Evolutionary conservation across 2,329 filamentous ascomycete species (phyloP).

Genomic region (Sporothrix schenckii): DNA sequence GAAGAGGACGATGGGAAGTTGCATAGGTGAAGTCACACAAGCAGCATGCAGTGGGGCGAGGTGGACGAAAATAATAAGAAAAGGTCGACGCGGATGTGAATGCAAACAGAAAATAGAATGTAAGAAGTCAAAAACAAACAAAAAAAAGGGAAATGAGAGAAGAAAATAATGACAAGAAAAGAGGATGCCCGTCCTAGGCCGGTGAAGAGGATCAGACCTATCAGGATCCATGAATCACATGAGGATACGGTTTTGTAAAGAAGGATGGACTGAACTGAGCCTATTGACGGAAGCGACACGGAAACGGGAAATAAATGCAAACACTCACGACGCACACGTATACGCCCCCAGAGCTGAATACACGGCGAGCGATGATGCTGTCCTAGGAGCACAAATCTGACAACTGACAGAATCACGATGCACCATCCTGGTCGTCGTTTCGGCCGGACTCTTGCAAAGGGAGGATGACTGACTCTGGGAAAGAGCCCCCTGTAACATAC

Average conservation of each 20-base stretch:
- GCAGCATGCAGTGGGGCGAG: neutral
- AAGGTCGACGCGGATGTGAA: neutral
- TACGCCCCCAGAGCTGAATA: neutral
- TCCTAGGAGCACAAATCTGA: neutral
- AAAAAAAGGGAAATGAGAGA: neutral
- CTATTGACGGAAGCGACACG: neutral
- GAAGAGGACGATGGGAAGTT: neutral
- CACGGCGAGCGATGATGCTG: neutral
- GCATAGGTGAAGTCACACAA: conserved; percentile 7
- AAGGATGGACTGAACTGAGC: neutral
- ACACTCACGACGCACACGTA: neutral
- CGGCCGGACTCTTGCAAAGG: neutral
- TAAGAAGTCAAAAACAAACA: neutral
- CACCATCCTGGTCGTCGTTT: neutral
- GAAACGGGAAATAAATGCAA: neutral
- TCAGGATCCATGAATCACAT: neutral
- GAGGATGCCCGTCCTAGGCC: neutral
- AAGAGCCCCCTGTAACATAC: neutral
- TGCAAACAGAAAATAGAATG: neutral
- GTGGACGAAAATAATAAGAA: neutral
- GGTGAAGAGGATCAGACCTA: neutral
- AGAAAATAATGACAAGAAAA: no score
- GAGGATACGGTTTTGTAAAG: neutral
- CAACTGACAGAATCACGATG: neutral
- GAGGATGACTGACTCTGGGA: neutral